Evolutionary conservation across 139 green algal species (phyloP), one percentile per base, ranked within the genome.

Genomic region (Zygnema cylindricum): DNA sequence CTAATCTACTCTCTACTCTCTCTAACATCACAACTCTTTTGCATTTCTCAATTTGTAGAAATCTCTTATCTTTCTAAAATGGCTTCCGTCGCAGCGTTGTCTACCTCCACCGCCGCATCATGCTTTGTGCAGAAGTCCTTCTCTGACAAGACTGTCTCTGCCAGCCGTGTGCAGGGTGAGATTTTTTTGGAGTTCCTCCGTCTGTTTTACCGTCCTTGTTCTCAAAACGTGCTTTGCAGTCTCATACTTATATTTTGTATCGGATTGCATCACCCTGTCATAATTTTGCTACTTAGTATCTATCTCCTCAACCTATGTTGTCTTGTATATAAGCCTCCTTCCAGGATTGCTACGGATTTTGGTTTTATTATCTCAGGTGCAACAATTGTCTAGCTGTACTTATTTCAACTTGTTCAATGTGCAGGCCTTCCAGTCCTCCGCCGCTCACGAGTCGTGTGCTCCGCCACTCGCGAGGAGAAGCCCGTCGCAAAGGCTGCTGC

Each of bases 341-440:
- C 30, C 30, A 30, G 57, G 30, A 36, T n/a, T n/a, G 30, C 30
- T 73, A n/a, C 30, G 57, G 57, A 30, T n/a, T n/a, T 73, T n/a
- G 57, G 30, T n/a, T n/a, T 30, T 30, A n/a, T 73, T n/a, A 30
- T 73, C 57, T 73, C 57, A 30, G n/a, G n/a, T n/a, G n/a, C n/a
- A n/a, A n/a, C n/a, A n/a, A 81, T 33, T 81, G 22, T 21, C 16
- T 81, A 81, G 22, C 43, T 81, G 73, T 40, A 33, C 73, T 22
- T 81, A 33, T 81, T 40, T 43, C 23, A 21, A 21, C 30, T 43
- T 33, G n/a, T n/a, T n/a, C n/a, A n/a, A n/a, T n/a, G n/a, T 55
- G n/a, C 77, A 84, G 77, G 77, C n/a, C 77, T 84, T 54, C 77
- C 77, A 2, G n/a, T 41, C 40, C 77, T 84, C 2, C n/a, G 77